A percentile compares a stretch with the other conserved stretches of the same genome.
phyloP scores from a whole-genome alignment of 306 rosid genomes.

The Cucurbita moschata region DNA sequence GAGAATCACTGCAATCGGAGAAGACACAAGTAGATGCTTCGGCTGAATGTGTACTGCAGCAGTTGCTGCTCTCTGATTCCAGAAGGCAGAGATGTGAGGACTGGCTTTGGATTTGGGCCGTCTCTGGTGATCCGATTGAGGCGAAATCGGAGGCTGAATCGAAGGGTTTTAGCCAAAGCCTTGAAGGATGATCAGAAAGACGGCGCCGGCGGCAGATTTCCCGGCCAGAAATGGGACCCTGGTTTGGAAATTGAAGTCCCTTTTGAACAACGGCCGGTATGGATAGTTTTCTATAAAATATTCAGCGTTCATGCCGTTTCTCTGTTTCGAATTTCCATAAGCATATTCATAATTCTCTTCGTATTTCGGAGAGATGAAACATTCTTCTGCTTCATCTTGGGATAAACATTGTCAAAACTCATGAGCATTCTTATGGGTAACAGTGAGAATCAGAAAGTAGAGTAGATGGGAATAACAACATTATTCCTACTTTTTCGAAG shows the following conservation, averaged over 20 bases:
- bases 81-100: conserved; percentile 28
- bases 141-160: conserved; percentile 21
- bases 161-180: conserved; percentile 35
- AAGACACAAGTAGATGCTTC: conserved; percentile 35
- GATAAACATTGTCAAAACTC: not conserved
- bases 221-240: conserved; percentile 76
- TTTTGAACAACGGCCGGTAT: conserved; percentile 88
- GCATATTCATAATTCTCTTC: not conserved
- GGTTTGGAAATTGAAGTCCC: conserved; percentile 86
- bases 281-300: not conserved
- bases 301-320: not conserved
- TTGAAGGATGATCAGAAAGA: conserved; percentile 45
- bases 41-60: conserved; percentile 49
- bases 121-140: conserved; percentile 33
- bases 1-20: not conserved
- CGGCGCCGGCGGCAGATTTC: conserved; percentile 59
- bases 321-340: not conserved
- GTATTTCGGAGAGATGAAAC: not conserved
- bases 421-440: not conserved
- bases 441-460: not conserved
- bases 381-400: not conserved
- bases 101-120: conserved; percentile 30
- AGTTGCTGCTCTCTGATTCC: conserved; percentile 26
- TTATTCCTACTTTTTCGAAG: not conserved
- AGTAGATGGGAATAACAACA: not conserved